A percentile compares a stretch with the other conserved stretches of the same genome.
These are phyloP conservation scores for Porpolomopsis calyptriformis DNA, from an alignment of 768 basidiomycete genomes.

Conservation along the genomic window DNA sequence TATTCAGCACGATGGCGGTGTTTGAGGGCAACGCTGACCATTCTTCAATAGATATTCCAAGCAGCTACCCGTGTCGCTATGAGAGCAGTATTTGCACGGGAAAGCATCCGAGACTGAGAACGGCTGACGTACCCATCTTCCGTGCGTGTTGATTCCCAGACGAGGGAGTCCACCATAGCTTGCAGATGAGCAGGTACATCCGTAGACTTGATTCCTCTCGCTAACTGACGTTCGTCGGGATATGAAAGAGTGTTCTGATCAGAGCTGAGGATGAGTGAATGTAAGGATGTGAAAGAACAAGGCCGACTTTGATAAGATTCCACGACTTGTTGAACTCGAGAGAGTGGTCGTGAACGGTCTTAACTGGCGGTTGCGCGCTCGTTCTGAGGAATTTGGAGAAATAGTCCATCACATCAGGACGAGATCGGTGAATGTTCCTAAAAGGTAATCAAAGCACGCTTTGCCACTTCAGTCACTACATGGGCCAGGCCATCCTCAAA, in stretches of 20 bases:
- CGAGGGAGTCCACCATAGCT: constrained; percentile 76
- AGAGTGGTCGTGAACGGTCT: constrained; percentile 51
- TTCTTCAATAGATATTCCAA: constrained; percentile 88
- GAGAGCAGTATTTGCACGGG: constrained; percentile 6
- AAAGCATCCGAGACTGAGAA: constrained; percentile 1
- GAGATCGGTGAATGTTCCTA: neutral
- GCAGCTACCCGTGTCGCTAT: constrained; percentile 77
- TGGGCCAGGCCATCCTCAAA: no score
- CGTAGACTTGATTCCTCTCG: constrained; percentile 71
- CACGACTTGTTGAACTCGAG: constrained; percentile 71
- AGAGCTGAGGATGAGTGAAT: constrained; percentile 8
- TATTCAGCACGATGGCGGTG: neutral
- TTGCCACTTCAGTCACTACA: no score
- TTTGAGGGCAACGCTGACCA: constrained; percentile 30
- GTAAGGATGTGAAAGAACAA: neutral
- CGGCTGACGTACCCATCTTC: constrained; percentile 68
- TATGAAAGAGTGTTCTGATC: constrained; percentile 67
- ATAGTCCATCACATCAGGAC: constrained; percentile 64
- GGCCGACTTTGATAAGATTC: constrained; percentile 56
- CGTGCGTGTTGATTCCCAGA: constrained; percentile 74
- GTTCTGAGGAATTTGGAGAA: constrained; percentile 70
- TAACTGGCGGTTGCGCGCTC: constrained; percentile 33
- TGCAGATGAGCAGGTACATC: constrained; percentile 67
- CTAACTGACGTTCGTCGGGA: constrained; percentile 83
- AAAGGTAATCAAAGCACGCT: neutral